Conservation (phyloP, 2,329 filamentous ascomycete genomes). For the Claviceps digitariae region DNA sequence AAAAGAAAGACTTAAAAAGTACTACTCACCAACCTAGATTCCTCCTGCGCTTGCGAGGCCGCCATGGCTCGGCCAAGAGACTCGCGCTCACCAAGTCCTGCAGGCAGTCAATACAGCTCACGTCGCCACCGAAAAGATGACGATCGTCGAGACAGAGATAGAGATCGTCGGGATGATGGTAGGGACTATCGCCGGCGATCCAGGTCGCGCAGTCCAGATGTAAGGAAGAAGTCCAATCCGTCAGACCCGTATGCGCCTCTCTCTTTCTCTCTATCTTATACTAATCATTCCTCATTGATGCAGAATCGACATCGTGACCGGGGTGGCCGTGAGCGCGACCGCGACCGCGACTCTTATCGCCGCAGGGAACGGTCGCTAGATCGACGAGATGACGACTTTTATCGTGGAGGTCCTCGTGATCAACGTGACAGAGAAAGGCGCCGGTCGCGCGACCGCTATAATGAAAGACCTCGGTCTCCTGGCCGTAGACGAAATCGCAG, state of each 20-base stretch:
- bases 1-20: slow-evolving; percentile 16
- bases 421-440: slow-evolving; percentile 42
- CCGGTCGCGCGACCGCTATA: slow-evolving; percentile 47
- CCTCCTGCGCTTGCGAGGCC: slow-evolving; percentile 28
- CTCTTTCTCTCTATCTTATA: slow-evolving; percentile 17
- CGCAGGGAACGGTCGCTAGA: slow-evolving; percentile 59
- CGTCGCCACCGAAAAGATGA: slow-evolving; percentile 53
- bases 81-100: slow-evolving; percentile 83
- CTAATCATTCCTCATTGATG: slow-evolving; percentile 24
- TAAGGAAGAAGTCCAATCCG: slow-evolving; percentile 26
- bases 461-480: slow-evolving; percentile 44
- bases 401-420: slow-evolving; percentile 48
- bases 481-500: slow-evolving; percentile 47
- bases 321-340: slow-evolving; percentile 21
- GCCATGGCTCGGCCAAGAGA: slow-evolving; percentile 51
- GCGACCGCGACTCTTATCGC: slow-evolving; percentile 40
- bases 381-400: slow-evolving; percentile 50
- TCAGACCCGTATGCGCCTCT: slow-evolving; percentile 9
- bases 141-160: slow-evolving; percentile 40
- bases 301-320: slow-evolving; percentile 49
- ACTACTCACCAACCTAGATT: slow-evolving; percentile 25
- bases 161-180: slow-evolving; percentile 35
- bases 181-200: slow-evolving; percentile 41
- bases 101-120: slow-evolving; percentile 69
- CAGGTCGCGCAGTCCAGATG: slow-evolving; percentile 50